These are phyloP conservation scores for Fusarium sp. DNA, from an alignment of 2,329 filamentous ascomycete genomes.

Conservation along the genomic window DNA sequence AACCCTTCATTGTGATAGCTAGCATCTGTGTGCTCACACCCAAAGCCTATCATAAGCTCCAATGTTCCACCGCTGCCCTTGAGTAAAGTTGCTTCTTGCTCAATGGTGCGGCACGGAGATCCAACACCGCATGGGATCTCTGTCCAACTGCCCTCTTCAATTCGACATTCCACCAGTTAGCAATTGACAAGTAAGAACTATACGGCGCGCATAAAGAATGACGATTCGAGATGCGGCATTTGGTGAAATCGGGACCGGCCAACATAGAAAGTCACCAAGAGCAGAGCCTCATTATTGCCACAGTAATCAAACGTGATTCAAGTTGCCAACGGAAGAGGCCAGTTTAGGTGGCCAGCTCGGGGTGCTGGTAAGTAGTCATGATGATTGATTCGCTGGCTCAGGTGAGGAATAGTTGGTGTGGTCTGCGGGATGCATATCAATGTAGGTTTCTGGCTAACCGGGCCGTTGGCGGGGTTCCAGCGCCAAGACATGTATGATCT, in stretches of 20 bases:
- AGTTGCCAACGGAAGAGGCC: constrained; percentile 18
- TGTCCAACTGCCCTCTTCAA: constrained; percentile 22
- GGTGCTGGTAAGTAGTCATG: constrained; percentile 36
- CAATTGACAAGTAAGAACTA: constrained; percentile 32
- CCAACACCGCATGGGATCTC: constrained; percentile 20
- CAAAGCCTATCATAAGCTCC: constrained; percentile 16
- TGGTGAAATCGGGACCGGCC: constrained; percentile 17
- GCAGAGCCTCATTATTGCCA: constrained; percentile 42
- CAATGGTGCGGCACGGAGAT: constrained; percentile 9
- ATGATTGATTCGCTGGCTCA: constrained; percentile 27
- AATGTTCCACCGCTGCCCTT: constrained; percentile 18
- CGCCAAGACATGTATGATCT: constrained; percentile 25
- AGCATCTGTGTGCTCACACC: constrained; percentile 18
- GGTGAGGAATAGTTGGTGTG: constrained; percentile 31
- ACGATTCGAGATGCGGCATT: constrained; percentile 22
- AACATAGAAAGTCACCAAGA: constrained; percentile 13
- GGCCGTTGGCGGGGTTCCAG: constrained; percentile 44
- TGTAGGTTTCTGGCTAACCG: constrained; percentile 35
- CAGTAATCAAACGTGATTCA: constrained; percentile 16
- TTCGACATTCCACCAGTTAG: constrained; percentile 39
- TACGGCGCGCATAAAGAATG: constrained; percentile 26
- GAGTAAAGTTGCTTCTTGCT: constrained; percentile 26
- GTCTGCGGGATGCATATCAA: constrained; percentile 38
- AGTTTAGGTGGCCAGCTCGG: constrained; percentile 20
- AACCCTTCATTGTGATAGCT: constrained; percentile 18